Conservation (phyloP, 495 filamentous ascomycete genomes). For the Bombardia bombarda region DNA sequence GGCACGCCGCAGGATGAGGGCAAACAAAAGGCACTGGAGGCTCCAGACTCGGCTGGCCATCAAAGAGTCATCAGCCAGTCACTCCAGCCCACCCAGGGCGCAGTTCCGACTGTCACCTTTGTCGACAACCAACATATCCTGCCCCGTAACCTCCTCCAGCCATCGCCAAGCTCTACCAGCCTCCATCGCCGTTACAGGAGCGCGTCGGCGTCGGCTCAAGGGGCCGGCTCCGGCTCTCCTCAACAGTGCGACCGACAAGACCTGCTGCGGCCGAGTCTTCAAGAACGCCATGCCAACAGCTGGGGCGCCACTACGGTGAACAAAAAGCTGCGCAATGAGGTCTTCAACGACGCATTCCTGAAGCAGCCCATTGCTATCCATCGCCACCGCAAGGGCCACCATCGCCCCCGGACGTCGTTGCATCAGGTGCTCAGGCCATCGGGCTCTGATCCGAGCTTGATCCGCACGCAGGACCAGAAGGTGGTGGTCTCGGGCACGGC, state of each 20-base stretch:
- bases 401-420: slow-evolving; percentile 40
- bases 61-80: slow-evolving; percentile 77
- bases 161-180: slow-evolving; percentile 17
- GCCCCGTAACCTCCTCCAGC: slow-evolving; percentile 63
- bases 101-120: slow-evolving; percentile 86
- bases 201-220: slow-evolving; percentile 23
- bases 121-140: slow-evolving; percentile 96
- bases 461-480: slow-evolving; percentile 9
- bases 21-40: slow-evolving; percentile 3
- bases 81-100: slow-evolving; percentile 33
- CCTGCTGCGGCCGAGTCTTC: slow-evolving; percentile 29
- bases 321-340: slow-evolving; percentile 76
- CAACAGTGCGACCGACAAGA: slow-evolving; percentile 1
- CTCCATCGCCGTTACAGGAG: slow-evolving; percentile 24
- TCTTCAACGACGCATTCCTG: slow-evolving; percentile 88
- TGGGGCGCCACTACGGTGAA: slow-evolving; percentile 98
- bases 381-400: slow-evolving; percentile 53
- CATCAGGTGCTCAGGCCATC: slow-evolving; percentile 28
- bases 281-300: slow-evolving; percentile 53
- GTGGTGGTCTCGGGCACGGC: background rate
- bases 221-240: too few relatives aligned
- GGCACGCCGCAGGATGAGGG: slow-evolving; percentile 3
- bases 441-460: slow-evolving; percentile 24
- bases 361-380: slow-evolving; percentile 63
- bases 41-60: slow-evolving; percentile 13